Percentiles rank a stretch among this genome's conserved stretches.
Conservation (phyloP, 2,329 filamentous ascomycete species). For the Calycina marina region DNA sequence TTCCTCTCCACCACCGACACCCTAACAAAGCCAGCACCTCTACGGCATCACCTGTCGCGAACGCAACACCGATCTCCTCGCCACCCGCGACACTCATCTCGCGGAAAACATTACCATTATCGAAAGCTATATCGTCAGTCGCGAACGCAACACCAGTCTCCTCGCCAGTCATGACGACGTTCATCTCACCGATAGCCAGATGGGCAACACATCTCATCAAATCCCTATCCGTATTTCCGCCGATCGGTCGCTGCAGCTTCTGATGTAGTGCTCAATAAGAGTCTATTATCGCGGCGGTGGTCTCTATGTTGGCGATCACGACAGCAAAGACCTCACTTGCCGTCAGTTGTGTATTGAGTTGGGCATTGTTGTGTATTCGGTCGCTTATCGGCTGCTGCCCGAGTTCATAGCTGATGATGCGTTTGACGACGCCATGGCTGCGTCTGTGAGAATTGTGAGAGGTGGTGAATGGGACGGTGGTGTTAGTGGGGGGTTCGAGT, state of each 20-base stretch:
- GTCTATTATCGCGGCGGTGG: slow-evolving; percentile 36
- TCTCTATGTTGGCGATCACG: slow-evolving; percentile 31
- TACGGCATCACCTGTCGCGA: slow-evolving; percentile 29
- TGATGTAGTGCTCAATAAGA: background rate
- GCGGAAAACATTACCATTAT: slow-evolving; percentile 20
- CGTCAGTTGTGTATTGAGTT: slow-evolving; percentile 26
- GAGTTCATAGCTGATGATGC: slow-evolving; percentile 26
- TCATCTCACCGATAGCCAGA: background rate
- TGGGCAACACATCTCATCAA: background rate
- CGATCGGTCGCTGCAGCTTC: slow-evolving; percentile 1
- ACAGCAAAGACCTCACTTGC: slow-evolving; percentile 34
- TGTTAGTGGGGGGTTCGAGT: slow-evolving; percentile 32
- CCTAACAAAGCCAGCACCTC: no score
- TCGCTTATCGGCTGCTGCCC: slow-evolving; percentile 32
- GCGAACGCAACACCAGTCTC: slow-evolving; percentile 1
- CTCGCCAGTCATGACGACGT: no score
- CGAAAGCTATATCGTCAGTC: slow-evolving; percentile 6
- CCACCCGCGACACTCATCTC: slow-evolving; percentile 25
- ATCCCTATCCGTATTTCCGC: slow-evolving; percentile 13
- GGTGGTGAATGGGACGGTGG: slow-evolving; percentile 3
- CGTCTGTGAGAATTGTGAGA: slow-evolving; percentile 19
- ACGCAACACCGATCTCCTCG: slow-evolving; percentile 24
- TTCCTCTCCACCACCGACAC: no score
- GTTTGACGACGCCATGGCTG: slow-evolving; percentile 28
- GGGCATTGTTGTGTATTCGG: slow-evolving; percentile 26